Evolutionary conservation across 495 filamentous ascomycete species (phyloP).

Genomic region (Apiosordaria backusii): DNA sequence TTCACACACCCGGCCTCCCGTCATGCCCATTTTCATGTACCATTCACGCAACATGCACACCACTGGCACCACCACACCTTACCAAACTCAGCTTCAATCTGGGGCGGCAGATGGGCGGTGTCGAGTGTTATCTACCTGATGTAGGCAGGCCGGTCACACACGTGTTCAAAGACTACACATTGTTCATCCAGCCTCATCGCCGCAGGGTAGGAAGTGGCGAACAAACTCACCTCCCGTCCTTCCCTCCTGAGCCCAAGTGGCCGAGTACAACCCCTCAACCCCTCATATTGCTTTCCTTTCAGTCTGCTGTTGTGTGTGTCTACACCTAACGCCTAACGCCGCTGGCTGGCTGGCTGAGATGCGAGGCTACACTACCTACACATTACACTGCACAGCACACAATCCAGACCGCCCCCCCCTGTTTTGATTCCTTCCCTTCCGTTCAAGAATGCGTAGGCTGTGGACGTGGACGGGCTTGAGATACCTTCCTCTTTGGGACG

Average conservation of each 20-base stretch:
- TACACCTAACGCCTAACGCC: not conserved
- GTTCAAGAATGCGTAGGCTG: not conserved
- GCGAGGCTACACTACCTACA: not conserved
- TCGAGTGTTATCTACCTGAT: not conserved
- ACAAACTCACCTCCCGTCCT: not conserved
- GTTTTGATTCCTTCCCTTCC: not conserved
- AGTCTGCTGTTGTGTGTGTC: not conserved
- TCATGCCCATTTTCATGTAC: not conserved
- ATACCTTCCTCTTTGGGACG: not conserved
- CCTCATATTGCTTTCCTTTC: not conserved
- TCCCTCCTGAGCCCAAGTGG: not conserved
- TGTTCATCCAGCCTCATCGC: not conserved
- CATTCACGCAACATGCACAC: not conserved
- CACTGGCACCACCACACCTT: not conserved
- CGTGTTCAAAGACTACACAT: not conserved
- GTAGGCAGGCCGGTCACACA: not conserved
- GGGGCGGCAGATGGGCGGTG: conserved; percentile 2
- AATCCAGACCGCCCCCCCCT: not conserved
- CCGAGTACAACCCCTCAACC: not conserved
- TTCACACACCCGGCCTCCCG: not conserved
- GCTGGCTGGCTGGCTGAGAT: not conserved
- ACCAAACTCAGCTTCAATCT: not conserved
- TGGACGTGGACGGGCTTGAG: not conserved
- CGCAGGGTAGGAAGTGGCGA: not conserved
- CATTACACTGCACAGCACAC: not conserved